Base-by-base conservation (phyloP, 2,329 filamentous ascomycete species). In the Aaosphaeria pasadenensis region DNA sequence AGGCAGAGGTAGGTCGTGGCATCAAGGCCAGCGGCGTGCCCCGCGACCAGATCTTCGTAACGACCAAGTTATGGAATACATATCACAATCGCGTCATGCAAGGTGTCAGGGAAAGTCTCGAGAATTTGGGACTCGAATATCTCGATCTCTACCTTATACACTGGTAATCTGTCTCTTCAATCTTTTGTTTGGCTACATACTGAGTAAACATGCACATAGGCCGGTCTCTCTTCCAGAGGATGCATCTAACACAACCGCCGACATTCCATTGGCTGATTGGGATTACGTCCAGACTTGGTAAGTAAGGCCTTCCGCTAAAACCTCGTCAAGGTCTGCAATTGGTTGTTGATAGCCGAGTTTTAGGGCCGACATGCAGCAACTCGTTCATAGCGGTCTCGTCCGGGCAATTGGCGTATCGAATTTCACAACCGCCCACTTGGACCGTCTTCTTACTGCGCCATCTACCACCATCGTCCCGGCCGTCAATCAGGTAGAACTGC, bases 41-140 rank as follows among this genome's bases (percentile, higher is more conserved):
- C 30, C 47, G 52, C n/a, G 88, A 43, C 5, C 43, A 52, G 28
- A 39, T 54, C n/a, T 54, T 51, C 33, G 30, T 52, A 11, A 54
- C 90, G 53, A 89, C 86, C 71, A 95, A 94, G 79, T 84, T 95
- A 49, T 94, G 89, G 89, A 89, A 90, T 76, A 92, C 89, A 80
- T 11, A 40, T 7, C 88, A 94, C 76, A 17, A 40, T 7, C 31
- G 49, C 9, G 89, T 91, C 64, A 78, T 75, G 70, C 81, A 81
- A 71, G 84, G 83, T 66, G 88, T 92, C 73, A 91, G 50, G 77
- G 81, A 52, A 75, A 86, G 83, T 57, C 74, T 91, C 62, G 79
- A 83, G 13, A 91, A 77, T 91, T 86, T 87, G 84, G 86, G 51
- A 67, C 28, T 92, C 54, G 89, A 91, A 65, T 92, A 94, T 79